These are phyloP conservation scores for Phalaenopsis aphrodite DNA, from an alignment of 106 monocot species.

Conservation along the genomic window DNA sequence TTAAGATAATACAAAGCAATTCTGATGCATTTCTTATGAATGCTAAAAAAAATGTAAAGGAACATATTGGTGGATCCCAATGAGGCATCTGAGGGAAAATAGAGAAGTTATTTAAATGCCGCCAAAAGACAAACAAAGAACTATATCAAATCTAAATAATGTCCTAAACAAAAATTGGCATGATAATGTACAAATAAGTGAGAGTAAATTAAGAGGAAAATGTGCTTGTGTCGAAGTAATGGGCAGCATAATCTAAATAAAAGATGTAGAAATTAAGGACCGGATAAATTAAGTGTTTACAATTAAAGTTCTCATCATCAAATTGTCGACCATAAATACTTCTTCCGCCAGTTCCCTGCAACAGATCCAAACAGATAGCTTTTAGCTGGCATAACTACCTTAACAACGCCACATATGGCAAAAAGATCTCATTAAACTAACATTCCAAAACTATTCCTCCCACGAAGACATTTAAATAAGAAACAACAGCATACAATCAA, in stretches of 20 bases:
- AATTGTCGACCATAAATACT: constrained; percentile 68
- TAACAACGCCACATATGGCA: not conserved
- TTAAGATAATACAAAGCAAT: no score
- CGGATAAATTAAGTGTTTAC: constrained; percentile 25
- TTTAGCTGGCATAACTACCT: not conserved
- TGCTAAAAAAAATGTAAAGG: not conserved
- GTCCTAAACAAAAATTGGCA: not conserved
- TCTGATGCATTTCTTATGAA: not conserved
- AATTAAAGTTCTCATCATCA: constrained; percentile 56
- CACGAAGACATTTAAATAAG: not conserved
- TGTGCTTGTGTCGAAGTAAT: not conserved
- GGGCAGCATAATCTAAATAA: not conserved
- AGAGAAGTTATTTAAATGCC: not conserved
- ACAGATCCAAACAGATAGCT: constrained; percentile 2
- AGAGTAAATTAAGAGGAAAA: not conserved
- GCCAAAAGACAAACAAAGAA: not conserved
- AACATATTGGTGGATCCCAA: not conserved
- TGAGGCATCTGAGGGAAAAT: not conserved
- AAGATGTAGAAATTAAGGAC: not conserved
- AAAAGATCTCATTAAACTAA: not conserved
- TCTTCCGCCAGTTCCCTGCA: constrained; percentile 83
- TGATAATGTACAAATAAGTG: not conserved
- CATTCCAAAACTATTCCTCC: not conserved
- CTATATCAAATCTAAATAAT: not conserved
- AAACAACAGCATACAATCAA: not conserved